Evolutionary conservation across 2,329 filamentous ascomycete species (phyloP).

Genomic region (Claviceps sp.): DNA sequence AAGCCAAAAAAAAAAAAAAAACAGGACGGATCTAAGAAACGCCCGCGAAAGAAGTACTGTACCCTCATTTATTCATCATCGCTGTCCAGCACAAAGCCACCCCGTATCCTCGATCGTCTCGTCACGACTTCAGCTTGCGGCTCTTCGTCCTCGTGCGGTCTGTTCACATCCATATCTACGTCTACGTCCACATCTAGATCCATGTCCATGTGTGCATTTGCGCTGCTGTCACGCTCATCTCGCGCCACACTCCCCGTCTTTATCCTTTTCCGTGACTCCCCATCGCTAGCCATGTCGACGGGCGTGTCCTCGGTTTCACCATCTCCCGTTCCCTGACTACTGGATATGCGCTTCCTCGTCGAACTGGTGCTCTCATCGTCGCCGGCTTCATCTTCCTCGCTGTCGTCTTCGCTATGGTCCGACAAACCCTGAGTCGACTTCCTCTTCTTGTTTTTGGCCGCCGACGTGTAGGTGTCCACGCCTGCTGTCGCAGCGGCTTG

Average conservation of each 20-base stretch:
- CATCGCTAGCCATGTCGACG: slow-evolving; percentile 18
- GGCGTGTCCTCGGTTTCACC: slow-evolving; percentile 15
- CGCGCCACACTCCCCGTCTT: slow-evolving; percentile 15
- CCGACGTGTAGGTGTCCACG: slow-evolving; percentile 2
- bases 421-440: slow-evolving; percentile 14
- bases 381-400: slow-evolving; percentile 12
- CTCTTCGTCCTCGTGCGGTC: slow-evolving; percentile 6
- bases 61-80: slow-evolving; percentile 30
- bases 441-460: slow-evolving; percentile 17
- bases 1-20: no score
- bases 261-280: slow-evolving; percentile 24
- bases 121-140: slow-evolving; percentile 15
- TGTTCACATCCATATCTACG: slow-evolving; percentile 15
- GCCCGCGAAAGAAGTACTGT: not conserved
- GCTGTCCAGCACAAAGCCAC: slow-evolving; percentile 45
- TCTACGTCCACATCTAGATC: slow-evolving; percentile 14
- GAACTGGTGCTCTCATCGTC: slow-evolving; percentile 12
- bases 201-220: slow-evolving; percentile 10
- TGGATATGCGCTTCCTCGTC: slow-evolving; percentile 7
- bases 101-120: slow-evolving; percentile 31
- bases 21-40: not conserved
- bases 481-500: slow-evolving; percentile 18
- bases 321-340: slow-evolving; percentile 8
- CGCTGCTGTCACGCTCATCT: slow-evolving; percentile 8
- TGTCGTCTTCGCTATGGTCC: slow-evolving; percentile 10